Evolutionary conservation across 1,284 basidiomycete species (phyloP), one percentile per base, ranked within the genome.

Genomic region (Fomitopsis palustris): DNA sequence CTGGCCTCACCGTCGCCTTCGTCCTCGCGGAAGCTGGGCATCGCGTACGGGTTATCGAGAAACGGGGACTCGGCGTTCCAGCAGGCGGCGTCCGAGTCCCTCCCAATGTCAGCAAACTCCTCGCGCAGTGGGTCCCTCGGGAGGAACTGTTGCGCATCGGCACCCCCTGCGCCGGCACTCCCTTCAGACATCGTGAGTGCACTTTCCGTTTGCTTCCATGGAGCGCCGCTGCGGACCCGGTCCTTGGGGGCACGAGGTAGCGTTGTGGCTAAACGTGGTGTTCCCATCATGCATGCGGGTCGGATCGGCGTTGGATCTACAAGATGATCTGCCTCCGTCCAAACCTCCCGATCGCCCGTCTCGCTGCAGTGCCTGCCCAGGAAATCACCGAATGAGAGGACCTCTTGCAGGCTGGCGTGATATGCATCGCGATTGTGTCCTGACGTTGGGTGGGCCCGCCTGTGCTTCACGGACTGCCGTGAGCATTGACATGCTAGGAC

Each of bases 31-130:
- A 75, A 35, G 72, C 77, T 39, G 85, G 85, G 2, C 84, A 86
- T 59, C 71, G 70, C 5, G 80, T 85, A 9, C 77, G 75, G 9
- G 76, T 85, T 2, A 64, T 85, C 45, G 84, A 86, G 59, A 74
- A 71, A 65, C 66, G 67, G 21, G 66, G 62, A 6, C 67, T 75
- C 21, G 66, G 59, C 33, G 62, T 77, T 67, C 69, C 70, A 33
- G 69, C 71, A 7, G 77, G 73, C 17, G 80, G 79, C 4, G 72
- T 80, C n/a, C 78, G 82, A 23, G 69, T 83, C 9, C 77, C 81
- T 25, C 82, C 83, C 0, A 85, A 85, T 66, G 66, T 79, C 45
- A 77, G 77, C 45, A 83, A 82, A 62, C 78, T 85, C 25, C 72
- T 84, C 6, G 61, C 72, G 4, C 74, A 80, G 45, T 85, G 84